A percentile compares a stretch with the other conserved stretches of the same genome.
Evolutionary conservation across 2,329 filamentous ascomycete genomes (phyloP).

Genomic region (Aotearoamyces nothofagi): DNA sequence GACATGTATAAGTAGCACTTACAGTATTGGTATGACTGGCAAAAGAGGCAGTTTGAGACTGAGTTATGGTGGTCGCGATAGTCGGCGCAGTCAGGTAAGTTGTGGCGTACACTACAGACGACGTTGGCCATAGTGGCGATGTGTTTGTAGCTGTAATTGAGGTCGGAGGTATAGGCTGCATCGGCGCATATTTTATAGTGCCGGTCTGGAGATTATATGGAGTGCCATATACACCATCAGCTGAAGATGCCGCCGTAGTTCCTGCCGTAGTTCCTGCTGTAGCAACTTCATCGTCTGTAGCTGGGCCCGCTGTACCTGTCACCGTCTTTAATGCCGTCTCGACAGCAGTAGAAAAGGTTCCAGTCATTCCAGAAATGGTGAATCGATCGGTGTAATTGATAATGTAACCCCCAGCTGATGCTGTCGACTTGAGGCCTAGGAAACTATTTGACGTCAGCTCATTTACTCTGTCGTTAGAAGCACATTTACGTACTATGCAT

Average conservation of each 20-base stretch:
- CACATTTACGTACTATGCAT: slow-evolving; percentile 18
- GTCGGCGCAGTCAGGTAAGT: slow-evolving; percentile 18
- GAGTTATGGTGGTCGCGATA: slow-evolving; percentile 20
- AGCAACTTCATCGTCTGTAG: slow-evolving; percentile 10
- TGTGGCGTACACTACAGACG: slow-evolving; percentile 18
- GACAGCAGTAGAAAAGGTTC: slow-evolving; percentile 32
- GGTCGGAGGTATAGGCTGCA: slow-evolving; percentile 22
- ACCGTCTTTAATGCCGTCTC: slow-evolving; percentile 19
- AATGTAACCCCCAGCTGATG: slow-evolving; percentile 35
- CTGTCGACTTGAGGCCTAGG: slow-evolving; percentile 40
- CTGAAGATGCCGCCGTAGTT: slow-evolving; percentile 4
- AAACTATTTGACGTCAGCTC: slow-evolving; percentile 27
- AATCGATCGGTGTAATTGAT: slow-evolving; percentile 49
- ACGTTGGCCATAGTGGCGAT: slow-evolving; percentile 21
- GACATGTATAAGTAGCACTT: slow-evolving; percentile 6
- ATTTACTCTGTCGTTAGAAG: neutral
- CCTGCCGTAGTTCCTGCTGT: slow-evolving; percentile 3
- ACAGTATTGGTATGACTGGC: slow-evolving; percentile 22
- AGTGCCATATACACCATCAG: slow-evolving; percentile 12
- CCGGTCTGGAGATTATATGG: slow-evolving; percentile 22
- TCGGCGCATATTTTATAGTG: slow-evolving; percentile 22
- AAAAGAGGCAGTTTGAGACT: slow-evolving; percentile 19
- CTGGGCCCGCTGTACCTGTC: slow-evolving; percentile 22
- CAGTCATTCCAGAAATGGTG: slow-evolving; percentile 48
- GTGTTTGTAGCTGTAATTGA: slow-evolving; percentile 22